Evolutionary conservation across 352 stramenopile genomes (phyloP).

Genomic region (Pythium dissimile): DNA sequence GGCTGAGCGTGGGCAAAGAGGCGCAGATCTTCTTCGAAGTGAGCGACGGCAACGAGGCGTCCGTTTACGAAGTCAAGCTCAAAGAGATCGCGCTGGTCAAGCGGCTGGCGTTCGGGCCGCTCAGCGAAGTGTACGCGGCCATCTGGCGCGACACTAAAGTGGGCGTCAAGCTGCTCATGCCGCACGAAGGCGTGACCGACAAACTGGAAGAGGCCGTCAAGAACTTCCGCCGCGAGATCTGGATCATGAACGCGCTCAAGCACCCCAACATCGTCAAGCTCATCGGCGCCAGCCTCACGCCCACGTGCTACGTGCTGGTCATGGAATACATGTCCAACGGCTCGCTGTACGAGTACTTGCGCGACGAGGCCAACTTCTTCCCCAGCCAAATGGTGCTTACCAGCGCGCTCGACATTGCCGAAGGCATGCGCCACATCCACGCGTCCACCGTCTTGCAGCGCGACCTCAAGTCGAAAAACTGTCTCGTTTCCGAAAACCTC

Average conservation of each 20-base stretch:
- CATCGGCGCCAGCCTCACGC: constrained; percentile 71
- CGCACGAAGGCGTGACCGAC: constrained; percentile 61
- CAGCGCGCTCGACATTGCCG: constrained; percentile 59
- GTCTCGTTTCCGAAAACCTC: constrained; percentile 68
- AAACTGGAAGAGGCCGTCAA: constrained; percentile 68
- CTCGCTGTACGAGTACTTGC: constrained; percentile 78
- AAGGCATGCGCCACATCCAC: constrained; percentile 65
- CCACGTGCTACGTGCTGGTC: constrained; percentile 75
- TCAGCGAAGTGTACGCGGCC: constrained; percentile 74
- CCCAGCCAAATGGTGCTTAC: constrained; percentile 56
- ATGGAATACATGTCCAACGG: constrained; percentile 88
- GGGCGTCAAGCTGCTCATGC: constrained; percentile 76
- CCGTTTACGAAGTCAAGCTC: constrained; percentile 79
- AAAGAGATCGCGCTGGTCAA: constrained; percentile 74
- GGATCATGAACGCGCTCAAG: constrained; percentile 68
- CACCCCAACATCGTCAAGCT: constrained; percentile 77
- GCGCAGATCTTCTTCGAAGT: constrained; percentile 68
- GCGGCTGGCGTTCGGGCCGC: constrained; percentile 57
- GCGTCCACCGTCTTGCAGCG: constrained; percentile 53
- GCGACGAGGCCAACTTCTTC: constrained; percentile 72
- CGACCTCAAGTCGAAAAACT: constrained; percentile 82
- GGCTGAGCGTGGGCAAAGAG: constrained; percentile 54
- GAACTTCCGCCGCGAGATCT: constrained; percentile 80
- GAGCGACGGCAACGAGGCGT: constrained; percentile 54
- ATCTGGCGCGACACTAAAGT: constrained; percentile 77